Evolutionary conservation across 129 eudicot species (phyloP).

Genomic region (Ambrosia trifida): DNA sequence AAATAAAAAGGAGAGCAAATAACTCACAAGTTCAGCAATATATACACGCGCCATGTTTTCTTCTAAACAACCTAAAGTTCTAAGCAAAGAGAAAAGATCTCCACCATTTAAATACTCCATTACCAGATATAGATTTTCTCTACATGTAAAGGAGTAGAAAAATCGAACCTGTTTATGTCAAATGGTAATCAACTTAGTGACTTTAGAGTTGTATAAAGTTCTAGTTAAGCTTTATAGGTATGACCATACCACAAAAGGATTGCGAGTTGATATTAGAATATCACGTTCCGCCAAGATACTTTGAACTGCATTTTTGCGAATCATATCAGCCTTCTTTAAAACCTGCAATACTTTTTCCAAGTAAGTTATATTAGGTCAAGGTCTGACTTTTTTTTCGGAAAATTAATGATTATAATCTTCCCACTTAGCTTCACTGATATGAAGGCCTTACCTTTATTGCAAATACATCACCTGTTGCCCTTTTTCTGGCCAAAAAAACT

Average conservation of each 20-base stretch:
- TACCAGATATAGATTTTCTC: constrained; percentile 92
- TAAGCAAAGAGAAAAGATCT: constrained; percentile 89
- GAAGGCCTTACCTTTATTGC: constrained; percentile 83
- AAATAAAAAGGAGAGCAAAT: background rate
- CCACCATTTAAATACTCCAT: constrained; percentile 99
- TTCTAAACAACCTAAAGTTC: constrained; percentile 89
- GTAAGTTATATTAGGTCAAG: constrained; percentile 24
- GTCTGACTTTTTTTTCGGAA: no score
- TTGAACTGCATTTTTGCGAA: constrained; percentile 97
- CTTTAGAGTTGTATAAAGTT: constrained; percentile 8
- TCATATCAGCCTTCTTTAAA: constrained; percentile 97
- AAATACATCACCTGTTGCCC: constrained; percentile 96
- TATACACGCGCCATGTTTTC: constrained; percentile 96
- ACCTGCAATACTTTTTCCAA: constrained; percentile 56
- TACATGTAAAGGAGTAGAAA: constrained; percentile 97
- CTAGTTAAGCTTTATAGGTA: background rate
- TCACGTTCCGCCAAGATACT: constrained; percentile 96
- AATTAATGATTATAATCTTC: no score
- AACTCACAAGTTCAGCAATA: constrained; percentile 94
- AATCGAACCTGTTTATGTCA: constrained; percentile 82
- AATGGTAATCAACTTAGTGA: constrained; percentile 36
- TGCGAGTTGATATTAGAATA: constrained; percentile 88
- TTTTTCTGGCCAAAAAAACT: constrained; percentile 91
- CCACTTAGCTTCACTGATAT: background rate
- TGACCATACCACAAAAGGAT: constrained; percentile 98